Evolutionary conservation across 257 asterid genomes (phyloP), one percentile per base, ranked within the genome.

Genomic region (Fraxinus anomala): DNA sequence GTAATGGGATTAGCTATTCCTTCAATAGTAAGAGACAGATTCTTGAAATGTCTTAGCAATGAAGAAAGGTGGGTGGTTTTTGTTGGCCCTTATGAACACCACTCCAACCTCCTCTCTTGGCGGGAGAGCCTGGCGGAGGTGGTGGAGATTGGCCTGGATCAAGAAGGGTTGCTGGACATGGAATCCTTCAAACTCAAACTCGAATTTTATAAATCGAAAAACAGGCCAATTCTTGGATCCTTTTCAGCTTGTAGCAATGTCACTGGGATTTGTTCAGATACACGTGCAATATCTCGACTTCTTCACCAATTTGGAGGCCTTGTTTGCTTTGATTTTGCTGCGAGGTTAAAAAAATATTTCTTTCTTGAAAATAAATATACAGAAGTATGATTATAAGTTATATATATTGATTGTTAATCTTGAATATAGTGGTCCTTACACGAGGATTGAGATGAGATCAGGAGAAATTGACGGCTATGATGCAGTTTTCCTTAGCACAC

Each of bases 161-260:
- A 31, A 1, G 67, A n/a, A 10, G 97, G 97, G 5, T 56, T 77
- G 0, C 69, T 90, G 33, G 90, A 92, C 73, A 85, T 89, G 87
- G 92, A 83, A 70, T 83, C 79, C 0, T 44, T 92, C 71, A 83
- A 80, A n/a, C 19, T 17, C 9, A 84, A 87, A 17, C 87, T 92
- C 4, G 81, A 79, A 39, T 74, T 49, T 1, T 90, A 85, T 3
- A 77, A 66, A 65, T 40, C 77, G 0, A 77, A 49, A 31, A 84
- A 86, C 37, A 81, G 94, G 24, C 92, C 88, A 0, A 76, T 92
- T 72, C 85, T 92, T 17, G 94, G 94, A 0, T 90, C 97, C 0
- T 90, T 92, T 87, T 92, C 97, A 1, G 97, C 94, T 44, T 92
- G 97, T 44, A 92, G 96, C 77, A 92, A 92, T 40, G 96, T 92